phyloP scores from a whole-genome alignment of 257 asterid species.

The Solanum chiquidenum region DNA sequence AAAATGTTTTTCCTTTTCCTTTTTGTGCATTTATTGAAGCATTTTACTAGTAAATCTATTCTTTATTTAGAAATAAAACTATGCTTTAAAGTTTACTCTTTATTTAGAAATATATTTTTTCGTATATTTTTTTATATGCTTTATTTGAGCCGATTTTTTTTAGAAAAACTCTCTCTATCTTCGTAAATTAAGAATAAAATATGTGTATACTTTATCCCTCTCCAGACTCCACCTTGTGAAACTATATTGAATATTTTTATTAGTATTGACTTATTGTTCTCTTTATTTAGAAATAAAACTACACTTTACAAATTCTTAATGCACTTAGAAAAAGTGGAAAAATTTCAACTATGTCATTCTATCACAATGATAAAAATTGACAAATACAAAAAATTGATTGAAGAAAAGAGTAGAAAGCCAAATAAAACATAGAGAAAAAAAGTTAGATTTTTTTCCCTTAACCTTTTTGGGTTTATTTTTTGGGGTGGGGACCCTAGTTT shows the following conservation, averaged over 20 bases:
- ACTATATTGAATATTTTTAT: background rate
- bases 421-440: background rate
- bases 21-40: background rate
- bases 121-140: background rate
- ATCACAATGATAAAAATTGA: background rate
- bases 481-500: conserved; percentile 22
- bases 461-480: background rate
- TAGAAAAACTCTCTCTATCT: background rate
- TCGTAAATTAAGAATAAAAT: background rate
- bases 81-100: background rate
- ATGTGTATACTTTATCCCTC: background rate
- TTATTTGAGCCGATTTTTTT: background rate
- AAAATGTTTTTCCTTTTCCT: background rate
- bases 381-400: background rate
- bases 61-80: background rate
- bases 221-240: background rate
- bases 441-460: background rate
- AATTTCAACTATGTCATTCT: background rate
- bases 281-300: background rate
- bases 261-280: background rate
- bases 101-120: background rate
- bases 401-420: background rate
- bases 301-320: background rate
- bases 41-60: background rate
- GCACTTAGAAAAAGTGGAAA: background rate